Evolutionary conservation across 2,329 filamentous ascomycete species (phyloP), one percentile per base, ranked within the genome.

Genomic region (Pleomassaria siparia): DNA sequence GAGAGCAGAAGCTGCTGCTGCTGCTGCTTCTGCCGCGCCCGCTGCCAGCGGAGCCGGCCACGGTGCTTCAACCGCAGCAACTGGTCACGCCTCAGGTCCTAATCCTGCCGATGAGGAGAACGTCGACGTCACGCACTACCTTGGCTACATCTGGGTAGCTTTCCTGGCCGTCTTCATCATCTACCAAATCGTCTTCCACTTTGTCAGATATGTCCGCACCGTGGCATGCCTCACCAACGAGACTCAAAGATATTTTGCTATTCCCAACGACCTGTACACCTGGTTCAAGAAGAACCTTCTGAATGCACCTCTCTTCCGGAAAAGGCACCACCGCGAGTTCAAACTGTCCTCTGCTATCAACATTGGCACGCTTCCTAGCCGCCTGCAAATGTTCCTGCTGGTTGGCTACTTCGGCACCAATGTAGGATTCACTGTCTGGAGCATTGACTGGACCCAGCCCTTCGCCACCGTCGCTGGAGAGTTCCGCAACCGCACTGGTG

Each of bases 211-310:
- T 63, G 75, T 91, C 29, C 83, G 91, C 54, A 86, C 82, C 21
- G 77, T 95, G 36, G 80, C 87, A 33, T 89, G 85, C 62, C 80
- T 96, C 56, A 86, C 82, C 73, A 90, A 89, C 73, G 86, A 89
- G 55, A 86, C 79, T 1, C 91, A 96, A 69, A 79, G 81, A 51
- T 96, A 90, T 74, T 96, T 91, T 66, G 80, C 85, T 37, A 74
- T 76, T 20, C 80, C 87, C 5, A 86, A 88, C 52, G 58, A 62
- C 41, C 60, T 57, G 25, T 75, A 69, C 48, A 72, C 74, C 40
- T 63, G 56, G 42, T 68, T 77, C 63, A 79, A 77, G 67, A 72
- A 71, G 40, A 66, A 76, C 51, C 67, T 72, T 42, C 63, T 78
- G 28, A 70, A 74, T 51, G 75, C 76, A 12, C 76, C 76, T 16